Conservation (phyloP, 1,139 yeast species). For the Blastobotrys arbuscula region DNA sequence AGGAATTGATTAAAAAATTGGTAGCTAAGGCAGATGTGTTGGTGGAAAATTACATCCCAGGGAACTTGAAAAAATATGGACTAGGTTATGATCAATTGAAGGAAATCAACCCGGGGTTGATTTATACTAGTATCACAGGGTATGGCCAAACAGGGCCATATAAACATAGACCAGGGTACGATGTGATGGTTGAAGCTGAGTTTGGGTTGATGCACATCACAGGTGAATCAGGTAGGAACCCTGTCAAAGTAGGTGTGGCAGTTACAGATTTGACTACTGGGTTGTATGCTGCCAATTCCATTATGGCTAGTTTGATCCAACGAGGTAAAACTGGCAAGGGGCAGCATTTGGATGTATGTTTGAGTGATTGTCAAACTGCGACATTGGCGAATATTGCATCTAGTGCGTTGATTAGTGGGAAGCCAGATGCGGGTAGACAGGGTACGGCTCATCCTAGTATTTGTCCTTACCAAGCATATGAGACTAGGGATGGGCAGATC, state of each 20-base stretch:
- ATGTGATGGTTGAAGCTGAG: conserved; percentile 44
- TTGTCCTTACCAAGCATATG: conserved; percentile 41
- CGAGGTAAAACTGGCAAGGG: conserved; percentile 37
- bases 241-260: conserved; percentile 43
- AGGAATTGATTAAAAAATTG: conserved; percentile 30
- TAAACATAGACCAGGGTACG: conserved; percentile 38
- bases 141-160: conserved; percentile 39
- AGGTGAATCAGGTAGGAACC: conserved; percentile 39
- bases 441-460: conserved; percentile 42
- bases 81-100: conserved; percentile 33
- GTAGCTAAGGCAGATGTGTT: conserved; percentile 36
- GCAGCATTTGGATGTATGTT: conserved; percentile 36
- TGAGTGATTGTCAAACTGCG: conserved; percentile 39
- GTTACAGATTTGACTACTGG: conserved; percentile 42
- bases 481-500: conserved; percentile 34
- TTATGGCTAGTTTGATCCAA: conserved; percentile 37
- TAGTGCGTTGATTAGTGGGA: conserved; percentile 37
- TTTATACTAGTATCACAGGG: conserved; percentile 40
- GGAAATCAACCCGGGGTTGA: conserved; percentile 29
- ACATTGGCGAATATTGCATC: conserved; percentile 40
- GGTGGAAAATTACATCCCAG: conserved; percentile 41
- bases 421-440: conserved; percentile 38
- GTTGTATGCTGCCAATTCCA: conserved; percentile 37
- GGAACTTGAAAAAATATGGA: conserved; percentile 36
- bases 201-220: conserved; percentile 43